Conservation (phyloP, 2,329 filamentous ascomycete species). For the Thermomyces lanuginosus region DNA sequence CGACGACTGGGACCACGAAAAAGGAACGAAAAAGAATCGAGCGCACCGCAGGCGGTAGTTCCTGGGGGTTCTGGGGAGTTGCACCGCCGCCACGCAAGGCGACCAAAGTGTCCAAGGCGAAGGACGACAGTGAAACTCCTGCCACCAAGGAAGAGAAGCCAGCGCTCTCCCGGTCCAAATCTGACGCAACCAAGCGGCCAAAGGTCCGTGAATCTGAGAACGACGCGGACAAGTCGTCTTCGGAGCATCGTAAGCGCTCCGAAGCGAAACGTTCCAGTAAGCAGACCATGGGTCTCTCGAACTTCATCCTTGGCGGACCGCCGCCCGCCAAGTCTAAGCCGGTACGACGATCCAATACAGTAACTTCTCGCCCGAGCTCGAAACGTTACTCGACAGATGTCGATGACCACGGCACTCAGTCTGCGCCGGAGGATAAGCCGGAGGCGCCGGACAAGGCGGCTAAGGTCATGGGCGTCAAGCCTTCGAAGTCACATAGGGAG, state of each 20-base stretch:
- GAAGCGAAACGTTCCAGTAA: constrained; percentile 40
- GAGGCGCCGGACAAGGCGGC: constrained; percentile 61
- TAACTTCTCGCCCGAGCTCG: constrained; percentile 39
- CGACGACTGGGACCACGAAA: constrained; percentile 43
- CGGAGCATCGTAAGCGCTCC: constrained; percentile 48
- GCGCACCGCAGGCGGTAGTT: constrained; percentile 47
- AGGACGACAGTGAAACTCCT: constrained; percentile 18
- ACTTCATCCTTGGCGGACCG: constrained; percentile 50
- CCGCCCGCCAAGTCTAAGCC: constrained; percentile 46
- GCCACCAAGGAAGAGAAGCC: constrained; percentile 28
- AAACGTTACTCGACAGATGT: constrained; percentile 54
- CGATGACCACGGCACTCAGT: constrained; percentile 44
- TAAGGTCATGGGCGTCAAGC: constrained; percentile 51
- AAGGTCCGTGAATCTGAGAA: constrained; percentile 44
- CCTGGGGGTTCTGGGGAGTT: constrained; percentile 63
- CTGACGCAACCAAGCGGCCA: constrained; percentile 38
- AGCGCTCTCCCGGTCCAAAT: constrained; percentile 39
- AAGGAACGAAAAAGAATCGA: constrained; percentile 65
- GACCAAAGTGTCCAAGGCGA: constrained; percentile 34
- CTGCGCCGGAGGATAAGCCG: constrained; percentile 51
- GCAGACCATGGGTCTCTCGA: constrained; percentile 39
- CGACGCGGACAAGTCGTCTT: constrained; percentile 50
- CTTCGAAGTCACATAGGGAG: constrained; percentile 28
- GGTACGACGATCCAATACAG: constrained; percentile 43
- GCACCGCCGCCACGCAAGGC: constrained; percentile 31